Evolutionary conservation across 1,139 yeast genomes (phyloP).

Genomic region (Candida sanyaensis): DNA sequence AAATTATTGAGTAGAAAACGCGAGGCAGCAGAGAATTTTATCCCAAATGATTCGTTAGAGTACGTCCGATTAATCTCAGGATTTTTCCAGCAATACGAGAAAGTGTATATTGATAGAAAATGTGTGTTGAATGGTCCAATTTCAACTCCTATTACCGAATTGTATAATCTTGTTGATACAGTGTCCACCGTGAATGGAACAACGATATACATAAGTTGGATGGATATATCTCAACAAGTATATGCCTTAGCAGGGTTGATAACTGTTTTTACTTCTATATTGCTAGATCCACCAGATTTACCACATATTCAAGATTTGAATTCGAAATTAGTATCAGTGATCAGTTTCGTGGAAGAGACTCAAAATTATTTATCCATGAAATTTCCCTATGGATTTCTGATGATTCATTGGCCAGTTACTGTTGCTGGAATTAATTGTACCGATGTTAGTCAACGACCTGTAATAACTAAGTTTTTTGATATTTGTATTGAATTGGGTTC

Average conservation of each 20-base stretch:
- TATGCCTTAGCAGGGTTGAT: constrained; percentile 29
- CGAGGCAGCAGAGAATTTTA: constrained; percentile 17
- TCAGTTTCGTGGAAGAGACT: constrained; percentile 20
- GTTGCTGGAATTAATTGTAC: constrained; percentile 56
- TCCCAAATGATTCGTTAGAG: constrained; percentile 18
- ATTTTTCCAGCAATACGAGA: constrained; percentile 20
- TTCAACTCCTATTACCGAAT: constrained; percentile 3
- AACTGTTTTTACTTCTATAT: constrained; percentile 27
- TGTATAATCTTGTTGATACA: constrained; percentile 14
- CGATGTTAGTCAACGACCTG: constrained; percentile 37
- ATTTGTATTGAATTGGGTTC: constrained; percentile 44
- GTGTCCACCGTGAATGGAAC: constrained; percentile 9
- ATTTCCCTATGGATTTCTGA: constrained; percentile 25
- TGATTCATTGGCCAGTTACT: constrained; percentile 59
- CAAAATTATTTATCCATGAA: constrained; percentile 21
- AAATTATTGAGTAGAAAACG: constrained; percentile 45
- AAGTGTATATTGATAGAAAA: constrained; percentile 11
- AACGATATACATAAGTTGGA: constrained; percentile 26
- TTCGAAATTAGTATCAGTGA: constrained; percentile 23
- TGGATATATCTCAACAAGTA: constrained; percentile 35
- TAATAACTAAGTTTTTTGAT: constrained; percentile 43
- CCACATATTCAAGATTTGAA: constrained; percentile 31
- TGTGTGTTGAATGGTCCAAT: constrained; percentile 7
- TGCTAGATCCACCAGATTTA: constrained; percentile 31
- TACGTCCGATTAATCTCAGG: constrained; percentile 27